Percentiles rank a stretch among this genome's conserved stretches.
Evolutionary conservation across 371 early-diverging fungal species (phyloP).

Genomic region (Haplosporangium sp.): DNA sequence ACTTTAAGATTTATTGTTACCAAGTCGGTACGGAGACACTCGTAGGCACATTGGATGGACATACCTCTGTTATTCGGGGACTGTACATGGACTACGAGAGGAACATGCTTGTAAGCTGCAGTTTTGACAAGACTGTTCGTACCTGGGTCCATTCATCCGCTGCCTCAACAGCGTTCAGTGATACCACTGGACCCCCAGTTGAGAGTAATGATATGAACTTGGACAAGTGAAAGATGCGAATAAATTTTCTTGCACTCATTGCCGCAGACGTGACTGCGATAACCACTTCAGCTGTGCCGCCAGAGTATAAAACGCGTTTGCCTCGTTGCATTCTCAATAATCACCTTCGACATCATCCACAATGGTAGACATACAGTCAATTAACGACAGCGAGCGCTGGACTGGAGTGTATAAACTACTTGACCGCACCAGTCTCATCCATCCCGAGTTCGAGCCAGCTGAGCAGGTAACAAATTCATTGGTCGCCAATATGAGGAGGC

Average conservation of each 20-base stretch:
- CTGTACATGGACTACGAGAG: constrained; percentile 56
- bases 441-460: constrained; percentile 43
- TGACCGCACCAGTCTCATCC: constrained; percentile 44
- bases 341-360: neutral
- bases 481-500: too few relatives aligned
- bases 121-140: constrained; percentile 65
- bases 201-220: constrained; percentile 3
- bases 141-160: constrained; percentile 55
- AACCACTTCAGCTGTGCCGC: neutral
- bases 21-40: constrained; percentile 69
- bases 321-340: neutral
- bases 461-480: constrained; percentile 17
- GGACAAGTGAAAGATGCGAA: neutral
- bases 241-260: neutral
- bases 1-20: constrained; percentile 66
- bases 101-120: constrained; percentile 58
- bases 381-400: constrained; percentile 41
- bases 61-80: constrained; percentile 62
- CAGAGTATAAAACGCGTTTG: neutral
- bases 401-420: constrained; percentile 50
- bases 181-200: neutral
- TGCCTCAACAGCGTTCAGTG: neutral
- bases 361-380: constrained; percentile 28
- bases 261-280: neutral
- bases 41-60: constrained; percentile 63